These are phyloP conservation scores for Dispira simplex DNA, from an alignment of 192 early-diverging fungal species.

Conservation along the genomic window DNA sequence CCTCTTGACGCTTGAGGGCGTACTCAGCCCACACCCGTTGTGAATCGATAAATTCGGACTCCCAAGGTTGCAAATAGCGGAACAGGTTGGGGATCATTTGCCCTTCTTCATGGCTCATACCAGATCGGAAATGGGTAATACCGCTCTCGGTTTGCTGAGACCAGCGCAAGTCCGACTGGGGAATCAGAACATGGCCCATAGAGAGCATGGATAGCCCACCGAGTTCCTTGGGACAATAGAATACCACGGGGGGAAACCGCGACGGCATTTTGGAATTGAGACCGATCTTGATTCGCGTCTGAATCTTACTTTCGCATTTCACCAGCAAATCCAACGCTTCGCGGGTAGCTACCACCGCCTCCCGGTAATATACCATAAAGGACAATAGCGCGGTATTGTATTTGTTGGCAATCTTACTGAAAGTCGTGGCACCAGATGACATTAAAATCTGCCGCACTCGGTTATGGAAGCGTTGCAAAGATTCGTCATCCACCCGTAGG, in stretches of 20 bases:
- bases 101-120: slow-evolving; percentile 96
- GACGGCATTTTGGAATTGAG: slow-evolving; percentile 98
- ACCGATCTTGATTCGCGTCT: slow-evolving; percentile 97
- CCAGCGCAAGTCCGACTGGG: slow-evolving; percentile 93
- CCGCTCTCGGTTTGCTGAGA: slow-evolving; percentile 92
- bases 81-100: slow-evolving; percentile 95
- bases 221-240: slow-evolving; percentile 79
- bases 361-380: slow-evolving; percentile 96
- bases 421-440: slow-evolving; percentile 93
- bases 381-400: slow-evolving; percentile 84
- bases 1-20: slow-evolving; percentile 92
- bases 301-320: slow-evolving; percentile 97
- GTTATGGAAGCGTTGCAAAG: slow-evolving; percentile 85
- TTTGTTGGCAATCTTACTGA: slow-evolving; percentile 98
- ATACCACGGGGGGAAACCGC: slow-evolving; percentile 90
- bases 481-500: slow-evolving; percentile 90
- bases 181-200: slow-evolving; percentile 98
- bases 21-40: slow-evolving; percentile 99
- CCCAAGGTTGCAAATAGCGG: slow-evolving; percentile 97
- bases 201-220: slow-evolving; percentile 97
- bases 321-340: slow-evolving; percentile 94
- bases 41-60: slow-evolving; percentile 97
- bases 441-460: slow-evolving; percentile 95
- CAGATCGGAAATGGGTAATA: slow-evolving; percentile 94
- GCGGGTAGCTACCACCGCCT: slow-evolving; percentile 93